These are phyloP conservation scores for Chlorella sorokiniana DNA, from an alignment of 139 green algal genomes.

Conservation along the genomic window DNA sequence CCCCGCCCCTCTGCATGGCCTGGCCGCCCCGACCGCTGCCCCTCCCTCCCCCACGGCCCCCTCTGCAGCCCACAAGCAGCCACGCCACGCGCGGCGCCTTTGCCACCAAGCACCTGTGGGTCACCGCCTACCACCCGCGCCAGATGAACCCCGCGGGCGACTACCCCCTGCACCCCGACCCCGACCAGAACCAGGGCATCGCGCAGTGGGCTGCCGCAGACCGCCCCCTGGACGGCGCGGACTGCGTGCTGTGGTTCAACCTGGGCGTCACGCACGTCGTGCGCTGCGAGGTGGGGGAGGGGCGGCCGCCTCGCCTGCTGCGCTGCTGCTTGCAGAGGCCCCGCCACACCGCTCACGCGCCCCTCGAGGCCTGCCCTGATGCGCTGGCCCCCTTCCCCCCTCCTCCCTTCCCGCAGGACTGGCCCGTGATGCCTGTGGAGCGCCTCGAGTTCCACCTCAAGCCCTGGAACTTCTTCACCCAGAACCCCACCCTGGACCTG, in stretches of 20 bases:
- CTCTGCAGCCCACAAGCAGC: slow-evolving; percentile 42
- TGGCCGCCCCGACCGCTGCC: background rate
- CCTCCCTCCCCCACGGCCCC: background rate
- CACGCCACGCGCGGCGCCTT: slow-evolving; percentile 68
- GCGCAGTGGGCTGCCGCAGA: slow-evolving; percentile 69
- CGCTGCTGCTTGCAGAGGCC: no score
- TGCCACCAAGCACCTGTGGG: slow-evolving; percentile 79
- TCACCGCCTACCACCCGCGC: slow-evolving; percentile 72
- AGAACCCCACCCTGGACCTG: slow-evolving; percentile 82
- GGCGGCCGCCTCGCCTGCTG: no score
- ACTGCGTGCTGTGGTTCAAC: slow-evolving; percentile 88
- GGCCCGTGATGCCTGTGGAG: slow-evolving; percentile 89
- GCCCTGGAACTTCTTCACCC: slow-evolving; percentile 68
- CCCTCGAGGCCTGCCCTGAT: background rate
- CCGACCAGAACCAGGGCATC: slow-evolving; percentile 55
- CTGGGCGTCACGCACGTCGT: slow-evolving; percentile 87
- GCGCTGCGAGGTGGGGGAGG: slow-evolving; percentile 60
- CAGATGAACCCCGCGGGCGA: slow-evolving; percentile 77
- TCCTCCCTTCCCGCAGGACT: slow-evolving; percentile 53
- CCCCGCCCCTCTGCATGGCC: background rate
- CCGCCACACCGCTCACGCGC: background rate
- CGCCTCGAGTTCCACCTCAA: slow-evolving; percentile 69
- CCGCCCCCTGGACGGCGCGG: slow-evolving; percentile 53
- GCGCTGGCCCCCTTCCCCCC: background rate
- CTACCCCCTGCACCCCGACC: slow-evolving; percentile 69